Evolutionary conservation across 768 basidiomycete species (phyloP).

Genomic region (Suillus brevipes): DNA sequence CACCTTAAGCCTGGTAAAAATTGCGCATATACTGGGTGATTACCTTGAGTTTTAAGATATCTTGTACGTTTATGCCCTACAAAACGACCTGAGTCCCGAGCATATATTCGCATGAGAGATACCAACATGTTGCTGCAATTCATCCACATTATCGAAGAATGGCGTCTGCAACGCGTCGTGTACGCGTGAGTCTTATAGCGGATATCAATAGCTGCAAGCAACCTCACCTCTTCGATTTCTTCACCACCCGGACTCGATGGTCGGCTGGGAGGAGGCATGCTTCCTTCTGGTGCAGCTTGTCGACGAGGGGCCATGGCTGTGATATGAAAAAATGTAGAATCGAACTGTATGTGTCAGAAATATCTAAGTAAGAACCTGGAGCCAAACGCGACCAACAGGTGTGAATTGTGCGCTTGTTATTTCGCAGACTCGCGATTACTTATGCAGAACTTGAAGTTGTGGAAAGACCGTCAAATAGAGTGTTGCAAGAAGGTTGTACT

Average conservation of each 20-base stretch:
- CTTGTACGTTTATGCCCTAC: conserved; percentile 94
- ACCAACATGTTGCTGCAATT: conserved; percentile 77
- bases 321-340: background rate
- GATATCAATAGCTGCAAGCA: background rate
- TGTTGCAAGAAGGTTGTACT: too few relatives aligned
- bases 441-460: background rate
- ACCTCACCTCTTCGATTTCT: conserved; percentile 45
- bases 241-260: conserved; percentile 30
- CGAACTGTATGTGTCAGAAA: background rate
- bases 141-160: conserved; percentile 80
- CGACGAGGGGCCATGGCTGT: conserved; percentile 32
- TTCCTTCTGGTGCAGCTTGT: conserved; percentile 24
- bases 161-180: conserved; percentile 38
- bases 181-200: background rate
- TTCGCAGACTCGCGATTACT: background rate
- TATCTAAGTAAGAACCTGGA: background rate
- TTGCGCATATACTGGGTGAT: conserved; percentile 16
- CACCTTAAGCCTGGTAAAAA: background rate
- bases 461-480: background rate
- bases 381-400: background rate
- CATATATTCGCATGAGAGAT: background rate
- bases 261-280: conserved; percentile 29
- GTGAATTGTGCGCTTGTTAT: background rate
- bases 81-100: conserved; percentile 10
- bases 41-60: conserved; percentile 91